A percentile compares a stretch with the other conserved stretches of the same genome.
phyloP scores from a whole-genome alignment of 805 yeast genomes.

The Candida incommunis region DNA sequence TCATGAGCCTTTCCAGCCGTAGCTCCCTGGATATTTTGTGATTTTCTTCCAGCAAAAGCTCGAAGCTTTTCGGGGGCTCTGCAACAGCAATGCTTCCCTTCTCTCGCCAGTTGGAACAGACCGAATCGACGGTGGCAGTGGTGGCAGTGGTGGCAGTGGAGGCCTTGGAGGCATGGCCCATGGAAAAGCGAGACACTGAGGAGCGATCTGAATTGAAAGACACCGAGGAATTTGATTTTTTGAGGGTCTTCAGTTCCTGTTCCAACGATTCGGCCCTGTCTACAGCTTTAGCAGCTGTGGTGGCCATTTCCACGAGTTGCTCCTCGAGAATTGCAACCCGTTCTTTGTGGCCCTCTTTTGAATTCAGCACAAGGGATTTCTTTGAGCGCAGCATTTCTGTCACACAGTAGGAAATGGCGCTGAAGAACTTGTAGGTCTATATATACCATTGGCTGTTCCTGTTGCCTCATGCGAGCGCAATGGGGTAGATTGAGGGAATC shows the following conservation, averaged over 20 bases:
- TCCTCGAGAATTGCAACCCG: background rate
- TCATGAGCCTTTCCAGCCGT: background rate
- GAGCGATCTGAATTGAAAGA: background rate
- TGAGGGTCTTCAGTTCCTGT: background rate
- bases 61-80: background rate
- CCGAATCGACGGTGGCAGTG: too few relatives aligned
- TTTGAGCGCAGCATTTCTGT: background rate
- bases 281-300: background rate
- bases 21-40: background rate
- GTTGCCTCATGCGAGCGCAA: too few relatives aligned
- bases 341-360: background rate
- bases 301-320: background rate
- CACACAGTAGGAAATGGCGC: too few relatives aligned
- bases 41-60: background rate
- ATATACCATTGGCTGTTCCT: too few relatives aligned
- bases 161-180: background rate
- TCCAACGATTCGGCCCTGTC: background rate
- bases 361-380: background rate
- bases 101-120: background rate
- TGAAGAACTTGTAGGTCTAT: too few relatives aligned
- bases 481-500: too few relatives aligned
- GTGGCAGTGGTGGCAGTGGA: background rate
- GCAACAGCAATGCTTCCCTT: background rate
- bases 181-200: background rate
- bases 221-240: background rate